phyloP scores from a whole-genome alignment of 306 rosid species.

The Macrotyloma uniflorum region DNA sequence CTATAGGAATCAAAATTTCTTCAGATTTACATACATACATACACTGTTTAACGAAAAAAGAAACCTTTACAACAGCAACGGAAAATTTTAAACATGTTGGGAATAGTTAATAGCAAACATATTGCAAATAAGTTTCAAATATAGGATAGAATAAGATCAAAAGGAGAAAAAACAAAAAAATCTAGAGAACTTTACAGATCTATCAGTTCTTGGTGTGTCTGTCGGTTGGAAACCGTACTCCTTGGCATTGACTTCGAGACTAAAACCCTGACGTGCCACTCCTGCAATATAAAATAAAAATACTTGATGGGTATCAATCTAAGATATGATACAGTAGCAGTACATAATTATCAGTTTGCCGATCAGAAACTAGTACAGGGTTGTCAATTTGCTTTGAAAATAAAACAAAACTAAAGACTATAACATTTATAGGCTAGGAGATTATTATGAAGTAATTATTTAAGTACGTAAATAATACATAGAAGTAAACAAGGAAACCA shows the following conservation, averaged over 20 bases:
- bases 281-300: conserved; percentile 58
- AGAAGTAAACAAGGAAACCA: conserved; percentile 29
- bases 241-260: conserved; percentile 80
- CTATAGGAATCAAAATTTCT: not conserved
- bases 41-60: not conserved
- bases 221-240: conserved; percentile 91
- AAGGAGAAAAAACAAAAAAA: not conserved
- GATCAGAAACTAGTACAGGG: conserved; percentile 21
- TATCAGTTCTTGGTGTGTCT: conserved; percentile 94
- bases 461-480: conserved; percentile 5
- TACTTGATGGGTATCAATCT: conserved; percentile 23
- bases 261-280: conserved; percentile 82
- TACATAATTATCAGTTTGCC: conserved; percentile 27
- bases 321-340: not conserved
- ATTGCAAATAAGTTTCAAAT: conserved; percentile 23
- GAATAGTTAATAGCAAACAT: conserved; percentile 9
- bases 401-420: not conserved
- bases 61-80: not conserved
- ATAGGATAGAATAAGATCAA: conserved; percentile 20
- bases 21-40: not conserved
- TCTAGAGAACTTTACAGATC: conserved; percentile 68
- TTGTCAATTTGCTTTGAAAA: not conserved
- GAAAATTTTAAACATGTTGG: conserved; percentile 6
- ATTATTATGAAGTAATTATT: not conserved
- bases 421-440: not conserved